Base-by-base conservation (phyloP, 495 filamentous ascomycete genomes). In the Bryoglossum gracile region DNA sequence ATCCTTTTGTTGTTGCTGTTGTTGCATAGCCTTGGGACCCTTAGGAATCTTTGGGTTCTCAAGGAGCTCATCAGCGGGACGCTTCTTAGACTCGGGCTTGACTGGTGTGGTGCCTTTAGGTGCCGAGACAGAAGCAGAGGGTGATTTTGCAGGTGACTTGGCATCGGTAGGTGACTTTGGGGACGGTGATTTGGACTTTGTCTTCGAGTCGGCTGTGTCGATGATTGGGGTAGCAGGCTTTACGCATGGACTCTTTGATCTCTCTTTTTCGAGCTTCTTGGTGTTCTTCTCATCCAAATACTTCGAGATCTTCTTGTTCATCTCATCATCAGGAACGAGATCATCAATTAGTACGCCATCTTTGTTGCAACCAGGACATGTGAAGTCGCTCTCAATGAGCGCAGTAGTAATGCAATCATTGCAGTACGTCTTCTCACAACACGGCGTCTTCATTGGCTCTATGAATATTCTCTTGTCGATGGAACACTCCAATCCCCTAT, bases 341-440 rank as follows among this genome's bases (percentile, higher is more conserved):
- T 95, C 82, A 78, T 96, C 94, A 68, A 97, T 84, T 48, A 95
- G 72, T 38, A 96, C 86, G 50, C 87, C 89, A 55, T 94, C 89
- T 35, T 80, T 86, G 63, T 84, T 78, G 73, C 92, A 98, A 43
- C 80, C 83, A 47, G 94, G 94, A 65, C 92, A 98, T 60, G 86
- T 74, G 71, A 98, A 88, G 75, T 98, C 92, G 77, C 83, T 91
- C 72, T 97, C 89, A 69, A 95, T 89, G 70, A 98, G 82, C 59
- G 87, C 83, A 79, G 90, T 94, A 58, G 89, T 89, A 66, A 97
- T 95, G 83, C 92, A 98, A 58, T 97, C 89, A 78, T 89, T 86
- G 80, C 92, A 98, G 77, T 91, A 97, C 64, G 89, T 95, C 75
- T 84, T 89, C 65, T 84, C 78, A 74, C 92, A 98, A 74, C 92